A percentile compares a stretch with the other conserved stretches of the same genome.
Evolutionary conservation across 2,329 filamentous ascomycete species (phyloP).

Genomic region (Botrytis elliptica): DNA sequence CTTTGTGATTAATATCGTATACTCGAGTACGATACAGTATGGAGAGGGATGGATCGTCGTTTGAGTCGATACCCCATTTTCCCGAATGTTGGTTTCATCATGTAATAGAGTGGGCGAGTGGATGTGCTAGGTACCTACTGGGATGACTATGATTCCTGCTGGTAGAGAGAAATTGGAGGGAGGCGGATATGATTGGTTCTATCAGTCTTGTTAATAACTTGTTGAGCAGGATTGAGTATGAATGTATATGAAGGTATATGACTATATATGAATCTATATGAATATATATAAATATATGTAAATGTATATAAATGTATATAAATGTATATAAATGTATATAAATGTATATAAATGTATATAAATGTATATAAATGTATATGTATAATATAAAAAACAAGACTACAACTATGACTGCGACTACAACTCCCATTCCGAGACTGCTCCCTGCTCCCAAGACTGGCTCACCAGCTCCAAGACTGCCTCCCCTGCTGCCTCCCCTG

Average conservation of each 20-base stretch:
- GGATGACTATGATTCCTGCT: background rate
- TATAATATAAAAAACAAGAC: background rate
- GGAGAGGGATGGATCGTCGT: too few relatives aligned
- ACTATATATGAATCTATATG: too few relatives aligned
- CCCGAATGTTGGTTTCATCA: background rate
- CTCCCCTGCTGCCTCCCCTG: background rate
- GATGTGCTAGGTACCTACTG: too few relatives aligned
- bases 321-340: too few relatives aligned
- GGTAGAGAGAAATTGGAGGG: background rate
- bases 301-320: background rate
- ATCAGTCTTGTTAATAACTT: constrained; percentile 9
- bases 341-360: background rate
- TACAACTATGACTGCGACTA: too few relatives aligned
- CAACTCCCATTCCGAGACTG: too few relatives aligned
- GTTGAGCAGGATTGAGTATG: background rate
- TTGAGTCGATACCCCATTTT: too few relatives aligned
- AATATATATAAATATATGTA: too few relatives aligned
- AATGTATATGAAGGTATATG: background rate
- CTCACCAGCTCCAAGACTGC: too few relatives aligned
- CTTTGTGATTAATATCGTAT: too few relatives aligned
- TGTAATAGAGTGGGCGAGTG: background rate
- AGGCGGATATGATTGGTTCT: background rate
- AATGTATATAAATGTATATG: background rate
- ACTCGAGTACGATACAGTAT: too few relatives aligned
- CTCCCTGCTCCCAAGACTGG: too few relatives aligned